Evolutionary conservation across 2,329 filamentous ascomycete genomes (phyloP), one percentile per base, ranked within the genome.

Genomic region (Didymella sp.): DNA sequence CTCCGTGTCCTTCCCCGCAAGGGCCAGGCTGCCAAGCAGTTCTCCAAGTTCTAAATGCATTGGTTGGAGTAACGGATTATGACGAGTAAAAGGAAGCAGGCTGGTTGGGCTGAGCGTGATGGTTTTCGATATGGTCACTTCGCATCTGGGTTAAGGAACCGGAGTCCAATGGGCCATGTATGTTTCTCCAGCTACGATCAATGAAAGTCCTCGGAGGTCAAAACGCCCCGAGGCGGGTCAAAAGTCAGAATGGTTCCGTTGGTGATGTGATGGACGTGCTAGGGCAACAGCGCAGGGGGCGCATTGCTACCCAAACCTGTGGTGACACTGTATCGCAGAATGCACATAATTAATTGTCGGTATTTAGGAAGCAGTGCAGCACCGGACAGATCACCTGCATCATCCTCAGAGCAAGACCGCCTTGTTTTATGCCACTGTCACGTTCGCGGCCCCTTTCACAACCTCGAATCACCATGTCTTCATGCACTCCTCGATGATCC

Each of bases 1-100:
- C 91, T 99, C 80, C 93, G 95, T 78, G 95, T 99, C 76, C 90
- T 98, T 77, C 94, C 94, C 83, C 89, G 93, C 85, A 96, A 92
- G 76, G 92, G 93, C 84, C 97, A 97, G 89, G 84, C 87, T 76
- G 92, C 97, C 82, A 99, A 99, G 92, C 83, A 88, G 81, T 99
- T 99, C 89, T 86, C 82, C 86, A 99, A 99, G 88, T 99, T 99
- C 87, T 99, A 96, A 89, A 68, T 65, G 65, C 53, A 62, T 63
- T 58, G 57, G 60, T 68, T 68, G 61, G 65, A 65, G 67, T 69
- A 64, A 67, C 62, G 59, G 60, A 64, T 66, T 59, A 71, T 69
- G 69, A 65, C 62, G 63, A 67, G 62, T 42, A 62, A 63, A 61
- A 58, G 63, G 60, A 62, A 61, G 61, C 60, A 63, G 66, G 60